Percentiles rank a stretch among this genome's conserved stretches.
Conservation (phyloP, 352 stramenopile genomes). For the Phytophthora syringae region DNA sequence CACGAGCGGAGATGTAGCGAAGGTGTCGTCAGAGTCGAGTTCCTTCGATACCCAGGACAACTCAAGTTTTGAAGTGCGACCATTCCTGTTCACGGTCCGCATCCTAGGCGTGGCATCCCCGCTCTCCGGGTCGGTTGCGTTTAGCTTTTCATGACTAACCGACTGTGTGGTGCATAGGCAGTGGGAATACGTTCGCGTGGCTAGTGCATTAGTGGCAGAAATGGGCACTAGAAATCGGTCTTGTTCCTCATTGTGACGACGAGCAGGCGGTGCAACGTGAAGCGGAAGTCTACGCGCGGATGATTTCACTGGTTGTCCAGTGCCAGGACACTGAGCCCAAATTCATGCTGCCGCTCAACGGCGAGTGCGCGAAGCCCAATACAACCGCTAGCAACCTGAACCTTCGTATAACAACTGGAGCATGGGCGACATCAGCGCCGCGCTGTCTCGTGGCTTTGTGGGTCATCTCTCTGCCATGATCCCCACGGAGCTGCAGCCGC, state of each 20-base stretch:
- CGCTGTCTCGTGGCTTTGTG: slow-evolving; percentile 69
- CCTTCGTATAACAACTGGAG: slow-evolving; percentile 71
- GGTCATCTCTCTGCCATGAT: slow-evolving; percentile 81
- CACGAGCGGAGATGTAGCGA: slow-evolving; percentile 39
- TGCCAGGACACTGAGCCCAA: slow-evolving; percentile 55
- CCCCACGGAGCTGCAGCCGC: slow-evolving; percentile 45
- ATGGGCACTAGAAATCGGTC: slow-evolving; percentile 60
- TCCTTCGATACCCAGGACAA: slow-evolving; percentile 1
- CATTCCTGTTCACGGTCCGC: slow-evolving; percentile 61
- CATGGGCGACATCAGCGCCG: slow-evolving; percentile 75
- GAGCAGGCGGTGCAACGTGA: slow-evolving; percentile 28
- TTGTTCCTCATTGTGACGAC: slow-evolving; percentile 17
- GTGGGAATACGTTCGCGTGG: slow-evolving; percentile 76
- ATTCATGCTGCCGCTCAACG: slow-evolving; percentile 72
- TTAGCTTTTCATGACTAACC: neutral
- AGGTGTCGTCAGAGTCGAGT: slow-evolving; percentile 12
- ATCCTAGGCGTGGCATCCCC: slow-evolving; percentile 76
- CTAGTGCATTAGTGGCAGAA: slow-evolving; percentile 64
- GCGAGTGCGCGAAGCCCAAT: slow-evolving; percentile 59
- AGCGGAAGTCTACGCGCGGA: slow-evolving; percentile 48
- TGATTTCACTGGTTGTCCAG: slow-evolving; percentile 62
- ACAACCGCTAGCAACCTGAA: slow-evolving; percentile 49
- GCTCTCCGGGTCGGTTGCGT: slow-evolving; percentile 61
- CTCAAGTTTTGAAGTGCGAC: slow-evolving; percentile 76
- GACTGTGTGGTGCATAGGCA: slow-evolving; percentile 19